Evolutionary conservation across 2,329 filamentous ascomycete species (phyloP), one percentile per base, ranked within the genome.

Genomic region (Pleomassaria siparia): DNA sequence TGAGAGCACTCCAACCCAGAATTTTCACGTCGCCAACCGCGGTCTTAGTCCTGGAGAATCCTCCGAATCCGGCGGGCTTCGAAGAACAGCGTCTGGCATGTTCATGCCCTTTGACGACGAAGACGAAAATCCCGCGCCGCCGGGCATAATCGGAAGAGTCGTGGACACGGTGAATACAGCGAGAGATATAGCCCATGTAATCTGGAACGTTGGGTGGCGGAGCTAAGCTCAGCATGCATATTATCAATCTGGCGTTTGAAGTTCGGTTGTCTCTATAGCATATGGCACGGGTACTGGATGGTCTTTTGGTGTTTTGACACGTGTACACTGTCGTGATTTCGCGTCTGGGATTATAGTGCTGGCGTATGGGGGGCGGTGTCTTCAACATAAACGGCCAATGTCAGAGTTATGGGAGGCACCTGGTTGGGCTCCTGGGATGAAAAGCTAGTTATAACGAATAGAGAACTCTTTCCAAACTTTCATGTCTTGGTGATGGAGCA

Each of bases 41-140:
- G 46, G 50, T 35, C 55, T 45, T 26, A 44, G 51, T n/a, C 46
- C 50, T 8, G 52, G 55, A n/a, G 50, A 58, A n/a, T 51, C 53
- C 10, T 56, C 56, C 7, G 54, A 61, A 37, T 56, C 59, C 3
- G 66, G 69, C 15, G 85, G 85, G 7, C 85, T 95, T 77, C 84
- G 86, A 53, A 81, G 91, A 57, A 95, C 89, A 16, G 78, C 84
- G 42, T 94, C 89, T 30, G 91, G 90, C 58, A 95, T 95, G 89
- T 87, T 95, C 61, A 91, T 95, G 87, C 89, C 90, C 7, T 87
- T 86, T 59, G 88, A 91, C 58, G 87, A 37, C 35, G 84, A 84
- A 50, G 88, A 90, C 55, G 76, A 80, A 43, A 78, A 82, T 71
- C 66, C 78, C 33, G 70, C 75, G 2, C 71, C 74, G 7, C 71